Evolutionary conservation across 345 rosid species (phyloP).

Genomic region (Rhizophora mangle): DNA sequence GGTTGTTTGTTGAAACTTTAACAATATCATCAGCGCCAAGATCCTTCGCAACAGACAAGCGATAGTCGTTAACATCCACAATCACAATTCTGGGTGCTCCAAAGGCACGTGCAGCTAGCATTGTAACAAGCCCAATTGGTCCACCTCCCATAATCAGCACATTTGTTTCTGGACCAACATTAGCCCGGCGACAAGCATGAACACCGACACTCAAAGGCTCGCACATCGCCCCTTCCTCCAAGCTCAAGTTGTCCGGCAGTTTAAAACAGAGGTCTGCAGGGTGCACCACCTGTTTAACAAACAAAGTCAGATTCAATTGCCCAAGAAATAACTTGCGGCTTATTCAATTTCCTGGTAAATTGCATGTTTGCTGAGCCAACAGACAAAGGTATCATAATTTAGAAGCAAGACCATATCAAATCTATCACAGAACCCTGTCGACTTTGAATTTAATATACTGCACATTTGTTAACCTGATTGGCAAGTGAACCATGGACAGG

Average conservation of each 20-base stretch:
- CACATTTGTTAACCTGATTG: constrained; percentile 48
- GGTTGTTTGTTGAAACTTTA: constrained; percentile 53
- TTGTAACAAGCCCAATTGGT: constrained; percentile 81
- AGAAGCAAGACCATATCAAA: no score
- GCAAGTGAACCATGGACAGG: constrained; percentile 92
- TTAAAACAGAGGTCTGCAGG: constrained; percentile 86
- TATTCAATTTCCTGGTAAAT: background rate
- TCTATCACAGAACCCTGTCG: no score
- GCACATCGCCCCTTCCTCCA: constrained; percentile 97
- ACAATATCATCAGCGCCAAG: constrained; percentile 66
- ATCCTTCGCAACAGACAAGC: constrained; percentile 70
- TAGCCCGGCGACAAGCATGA: constrained; percentile 85
- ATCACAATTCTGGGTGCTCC: constrained; percentile 74
- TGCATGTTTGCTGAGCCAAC: no score
- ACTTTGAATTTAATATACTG: no score
- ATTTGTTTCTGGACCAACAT: constrained; percentile 69
- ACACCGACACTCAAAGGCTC: constrained; percentile 91
- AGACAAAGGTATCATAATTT: no score
- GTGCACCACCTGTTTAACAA: constrained; percentile 64
- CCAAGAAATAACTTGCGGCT: background rate
- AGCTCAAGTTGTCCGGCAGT: constrained; percentile 80
- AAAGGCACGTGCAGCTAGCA: constrained; percentile 85
- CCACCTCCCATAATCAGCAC: constrained; percentile 85
- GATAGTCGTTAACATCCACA: constrained; percentile 66
- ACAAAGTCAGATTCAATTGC: background rate